A percentile compares a stretch with the other conserved stretches of the same genome.
These are phyloP conservation scores for Oidium heveae DNA, from an alignment of 2,329 filamentous ascomycete species.

Conservation along the genomic window DNA sequence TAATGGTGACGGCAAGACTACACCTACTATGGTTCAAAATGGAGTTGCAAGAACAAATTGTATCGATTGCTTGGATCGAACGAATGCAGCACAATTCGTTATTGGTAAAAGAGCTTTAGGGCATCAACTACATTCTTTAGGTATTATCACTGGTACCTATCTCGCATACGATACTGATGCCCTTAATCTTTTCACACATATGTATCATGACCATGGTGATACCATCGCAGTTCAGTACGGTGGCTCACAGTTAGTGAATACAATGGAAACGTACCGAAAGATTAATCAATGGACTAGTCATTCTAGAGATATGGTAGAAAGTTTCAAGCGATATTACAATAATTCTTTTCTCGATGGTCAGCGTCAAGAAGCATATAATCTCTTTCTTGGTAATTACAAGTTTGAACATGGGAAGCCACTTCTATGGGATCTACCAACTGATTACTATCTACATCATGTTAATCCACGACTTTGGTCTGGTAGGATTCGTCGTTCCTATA, in stretches of 20 bases:
- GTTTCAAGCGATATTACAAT: slow-evolving; percentile 96
- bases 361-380: slow-evolving; percentile 88
- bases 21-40: slow-evolving; percentile 51
- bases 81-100: slow-evolving; percentile 93
- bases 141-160: slow-evolving; percentile 52
- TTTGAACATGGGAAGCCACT: slow-evolving; percentile 72
- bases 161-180: slow-evolving; percentile 90
- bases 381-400: slow-evolving; percentile 91
- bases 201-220: slow-evolving; percentile 96
- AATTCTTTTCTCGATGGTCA: slow-evolving; percentile 97
- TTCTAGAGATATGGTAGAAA: slow-evolving; percentile 95
- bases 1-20: slow-evolving; percentile 51
- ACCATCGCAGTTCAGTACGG: slow-evolving; percentile 96
- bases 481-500: slow-evolving; percentile 44
- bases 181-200: slow-evolving; percentile 87
- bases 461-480: slow-evolving; percentile 51
- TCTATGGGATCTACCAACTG: slow-evolving; percentile 86
- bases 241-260: slow-evolving; percentile 91
- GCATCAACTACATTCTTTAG: slow-evolving; percentile 74
- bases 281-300: slow-evolving; percentile 98
- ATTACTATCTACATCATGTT: slow-evolving; percentile 87
- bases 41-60: slow-evolving; percentile 89
- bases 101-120: slow-evolving; percentile 87
- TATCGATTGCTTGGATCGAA: slow-evolving; percentile 90
- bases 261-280: slow-evolving; percentile 97